Conservation (phyloP, 164 flowering plant species). For the Platanus orientalis region DNA sequence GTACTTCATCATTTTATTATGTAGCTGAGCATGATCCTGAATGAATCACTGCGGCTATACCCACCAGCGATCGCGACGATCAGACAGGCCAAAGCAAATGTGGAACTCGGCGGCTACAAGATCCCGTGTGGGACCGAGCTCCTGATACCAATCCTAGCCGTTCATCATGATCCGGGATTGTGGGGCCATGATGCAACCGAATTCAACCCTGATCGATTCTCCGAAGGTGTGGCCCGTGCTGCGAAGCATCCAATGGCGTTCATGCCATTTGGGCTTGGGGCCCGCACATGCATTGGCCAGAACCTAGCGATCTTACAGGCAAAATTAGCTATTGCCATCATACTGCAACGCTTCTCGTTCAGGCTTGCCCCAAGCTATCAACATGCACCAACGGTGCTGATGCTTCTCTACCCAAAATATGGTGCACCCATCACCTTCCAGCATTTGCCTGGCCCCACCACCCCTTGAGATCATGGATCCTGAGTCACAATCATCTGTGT, state of each 20-base stretch:
- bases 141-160: conserved; percentile 81
- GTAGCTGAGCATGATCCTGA: conserved; percentile 87
- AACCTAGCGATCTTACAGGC: conserved; percentile 78
- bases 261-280: conserved; percentile 89
- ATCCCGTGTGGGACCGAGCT: conserved; percentile 84
- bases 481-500: conserved; percentile 5
- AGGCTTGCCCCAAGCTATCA: conserved; percentile 54
- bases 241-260: conserved; percentile 80
- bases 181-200: conserved; percentile 87
- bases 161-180: conserved; percentile 76
- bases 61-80: conserved; percentile 87
- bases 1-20: background rate
- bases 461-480: conserved; percentile 17
- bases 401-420: conserved; percentile 79
- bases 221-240: conserved; percentile 72
- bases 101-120: conserved; percentile 60
- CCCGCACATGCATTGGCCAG: conserved; percentile 83
- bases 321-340: conserved; percentile 56
- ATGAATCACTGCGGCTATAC: conserved; percentile 79
- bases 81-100: conserved; percentile 70
- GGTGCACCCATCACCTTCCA: conserved; percentile 80
- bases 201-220: conserved; percentile 82
- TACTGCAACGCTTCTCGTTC: conserved; percentile 70
- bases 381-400: conserved; percentile 86
- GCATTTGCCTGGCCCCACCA: conserved; percentile 15